These are phyloP conservation scores for Carex littledalei DNA, from an alignment of 176 grass and related monocot genomes.

Conservation along the genomic window DNA sequence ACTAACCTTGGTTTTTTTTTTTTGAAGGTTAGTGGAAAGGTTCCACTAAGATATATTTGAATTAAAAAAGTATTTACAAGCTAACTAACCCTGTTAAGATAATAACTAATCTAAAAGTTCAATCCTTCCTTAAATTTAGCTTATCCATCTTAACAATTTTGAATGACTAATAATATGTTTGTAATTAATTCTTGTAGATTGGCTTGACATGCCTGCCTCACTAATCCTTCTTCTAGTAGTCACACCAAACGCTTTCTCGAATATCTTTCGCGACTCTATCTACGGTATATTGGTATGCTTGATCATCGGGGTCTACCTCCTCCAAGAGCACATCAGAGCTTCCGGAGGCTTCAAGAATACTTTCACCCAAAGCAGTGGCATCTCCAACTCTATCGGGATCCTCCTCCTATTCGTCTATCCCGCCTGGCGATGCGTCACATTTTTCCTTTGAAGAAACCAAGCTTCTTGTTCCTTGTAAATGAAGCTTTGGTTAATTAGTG, in stretches of 20 bases:
- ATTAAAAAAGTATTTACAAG: too few species aligned
- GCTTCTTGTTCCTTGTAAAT: neutral
- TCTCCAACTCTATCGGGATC: conserved; percentile 76
- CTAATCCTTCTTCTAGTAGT: conserved; percentile 79
- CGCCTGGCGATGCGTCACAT: conserved; percentile 44
- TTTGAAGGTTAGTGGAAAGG: too few species aligned
- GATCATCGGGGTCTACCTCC: conserved; percentile 66
- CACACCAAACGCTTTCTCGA: conserved; percentile 42
- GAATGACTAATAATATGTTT: neutral
- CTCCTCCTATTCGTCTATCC: conserved; percentile 76
- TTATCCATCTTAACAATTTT: neutral
- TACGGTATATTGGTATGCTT: conserved; percentile 59
- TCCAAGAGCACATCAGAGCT: conserved; percentile 77
- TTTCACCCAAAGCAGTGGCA: conserved; percentile 56
- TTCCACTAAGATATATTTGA: too few species aligned
- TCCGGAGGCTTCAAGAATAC: conserved; percentile 69
- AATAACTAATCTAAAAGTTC: neutral
- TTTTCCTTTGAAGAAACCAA: conserved; percentile 5
- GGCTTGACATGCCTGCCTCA: conserved; percentile 55
- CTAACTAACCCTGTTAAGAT: too few species aligned
- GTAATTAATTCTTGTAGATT: conserved; percentile 30
- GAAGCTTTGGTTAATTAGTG: neutral
- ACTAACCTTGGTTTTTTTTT: too few species aligned
- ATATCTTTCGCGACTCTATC: conserved; percentile 29
- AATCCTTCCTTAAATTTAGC: neutral